Evolutionary conservation across 805 yeast genomes (phyloP), one percentile per base, ranked within the genome.

Genomic region (Starmerella khaoyaiensis): DNA sequence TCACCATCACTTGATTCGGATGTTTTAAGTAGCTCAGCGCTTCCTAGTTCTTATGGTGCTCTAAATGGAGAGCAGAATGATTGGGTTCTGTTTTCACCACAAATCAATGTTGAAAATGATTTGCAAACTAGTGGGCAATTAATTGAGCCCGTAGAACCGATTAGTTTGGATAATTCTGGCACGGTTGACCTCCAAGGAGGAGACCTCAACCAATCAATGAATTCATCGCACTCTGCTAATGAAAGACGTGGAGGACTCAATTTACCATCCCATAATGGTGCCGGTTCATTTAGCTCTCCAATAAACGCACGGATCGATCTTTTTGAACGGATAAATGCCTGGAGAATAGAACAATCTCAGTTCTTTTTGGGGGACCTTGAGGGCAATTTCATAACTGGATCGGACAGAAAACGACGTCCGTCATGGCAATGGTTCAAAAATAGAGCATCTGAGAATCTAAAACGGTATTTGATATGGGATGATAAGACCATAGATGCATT

Each of bases 1-100:
- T 39, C 47, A 21, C 46, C 46, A 10, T 46, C 48, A 21, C 21
- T 41, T 8, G 43, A 35, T 32, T 42, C 46, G 8, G 46, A 36
- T 28, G 39, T 42, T 28, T 31, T 42, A 18, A 42, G 46, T 28
- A 39, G 34, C 14, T 42, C 46, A 4, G 29, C 22, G 5, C 26
- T 35, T 12, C 43, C 33, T 14, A 36, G 43, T 41, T 23, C 36
- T 22, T 25, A 27, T 15, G 21, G 16, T 18, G 35, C 31, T 3
- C 12, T 36, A 21, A 38, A 35, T 22, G 50, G 40, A 11, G 47
- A 46, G 37, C 50, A 44, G 37, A 47, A 50, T 38, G 64, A 58
- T 36, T 60, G 65, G 65, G 60, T 60, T 11, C 48, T 60, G 31
- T 60, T 60, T 42, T 53, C 62, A 18, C 62, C 63, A 2, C 54